Evolutionary conservation across 257 asterid genomes (phyloP).

Genomic region (Penstemon eatonii): DNA sequence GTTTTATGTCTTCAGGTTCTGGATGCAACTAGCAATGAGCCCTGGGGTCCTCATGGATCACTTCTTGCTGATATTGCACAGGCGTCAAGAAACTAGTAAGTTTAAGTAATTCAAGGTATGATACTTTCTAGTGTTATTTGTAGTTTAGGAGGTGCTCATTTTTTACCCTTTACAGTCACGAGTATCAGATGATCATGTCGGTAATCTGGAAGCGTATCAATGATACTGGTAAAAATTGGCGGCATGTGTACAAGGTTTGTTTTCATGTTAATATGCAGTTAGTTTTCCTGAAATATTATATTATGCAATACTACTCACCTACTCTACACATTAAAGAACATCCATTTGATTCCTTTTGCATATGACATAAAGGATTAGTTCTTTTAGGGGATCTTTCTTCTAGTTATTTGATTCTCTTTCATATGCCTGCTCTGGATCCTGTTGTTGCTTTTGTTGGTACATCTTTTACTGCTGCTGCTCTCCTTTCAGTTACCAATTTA

Average conservation of each 20-base stretch:
- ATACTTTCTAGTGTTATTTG: slow-evolving; percentile 6
- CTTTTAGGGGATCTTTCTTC: slow-evolving; percentile 12
- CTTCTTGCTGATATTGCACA: slow-evolving; percentile 93
- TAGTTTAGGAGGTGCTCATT: slow-evolving; percentile 25
- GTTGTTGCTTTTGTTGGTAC: slow-evolving; percentile 15
- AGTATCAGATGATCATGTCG: slow-evolving; percentile 92
- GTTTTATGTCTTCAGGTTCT: slow-evolving; percentile 61
- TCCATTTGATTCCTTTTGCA: slow-evolving; percentile 18
- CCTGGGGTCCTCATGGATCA: slow-evolving; percentile 98
- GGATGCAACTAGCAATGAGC: slow-evolving; percentile 97
- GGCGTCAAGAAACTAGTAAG: slow-evolving; percentile 83
- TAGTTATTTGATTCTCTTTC: slow-evolving; percentile 5
- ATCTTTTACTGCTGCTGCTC: slow-evolving; percentile 10
- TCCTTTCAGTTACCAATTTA: slow-evolving; percentile 16
- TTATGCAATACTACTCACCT: slow-evolving; percentile 9
- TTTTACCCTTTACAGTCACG: slow-evolving; percentile 57
- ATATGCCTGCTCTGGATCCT: slow-evolving; percentile 13
- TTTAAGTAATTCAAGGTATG: slow-evolving; percentile 17
- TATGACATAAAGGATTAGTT: neutral
- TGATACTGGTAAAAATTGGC: slow-evolving; percentile 97
- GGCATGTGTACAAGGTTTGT: slow-evolving; percentile 94
- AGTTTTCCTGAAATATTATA: neutral
- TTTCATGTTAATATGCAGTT: neutral
- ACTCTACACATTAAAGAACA: slow-evolving; percentile 4
- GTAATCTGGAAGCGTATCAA: slow-evolving; percentile 93